phyloP scores from a whole-genome alignment of 2,329 filamentous ascomycete species.

The Botrytis cinerea region DNA sequence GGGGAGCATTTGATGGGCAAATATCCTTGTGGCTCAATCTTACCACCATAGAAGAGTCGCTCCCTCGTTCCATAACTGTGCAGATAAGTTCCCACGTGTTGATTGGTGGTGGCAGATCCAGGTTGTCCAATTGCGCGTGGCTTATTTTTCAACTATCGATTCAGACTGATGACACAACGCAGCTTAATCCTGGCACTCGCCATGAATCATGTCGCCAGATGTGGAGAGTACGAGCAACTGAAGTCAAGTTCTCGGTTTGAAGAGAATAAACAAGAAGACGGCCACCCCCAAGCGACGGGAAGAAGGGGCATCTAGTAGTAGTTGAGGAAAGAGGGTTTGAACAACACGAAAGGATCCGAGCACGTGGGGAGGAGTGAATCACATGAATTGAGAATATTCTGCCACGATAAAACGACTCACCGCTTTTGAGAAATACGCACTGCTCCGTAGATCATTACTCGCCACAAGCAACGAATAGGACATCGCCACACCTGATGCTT shows the following conservation, averaged over 20 bases:
- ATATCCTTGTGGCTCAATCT: background rate
- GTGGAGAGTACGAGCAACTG: background rate
- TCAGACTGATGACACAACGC: background rate
- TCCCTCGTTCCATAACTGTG: background rate
- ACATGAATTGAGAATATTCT: background rate
- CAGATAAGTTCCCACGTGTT: background rate
- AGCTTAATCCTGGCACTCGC: background rate
- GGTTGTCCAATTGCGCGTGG: background rate
- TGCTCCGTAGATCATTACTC: background rate
- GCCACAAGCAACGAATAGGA: conserved; percentile 4
- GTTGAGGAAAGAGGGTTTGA: background rate
- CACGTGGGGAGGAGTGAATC: too few relatives aligned
- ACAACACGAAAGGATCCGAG: background rate
- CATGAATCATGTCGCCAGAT: too few relatives aligned
- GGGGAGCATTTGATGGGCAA: background rate
- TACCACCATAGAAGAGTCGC: background rate
- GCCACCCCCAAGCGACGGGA: background rate
- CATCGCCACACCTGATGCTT: background rate
- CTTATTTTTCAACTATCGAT: background rate
- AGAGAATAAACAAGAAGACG: background rate
- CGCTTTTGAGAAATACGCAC: background rate
- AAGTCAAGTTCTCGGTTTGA: background rate
- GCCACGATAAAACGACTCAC: background rate
- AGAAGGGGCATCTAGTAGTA: background rate
- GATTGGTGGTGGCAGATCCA: background rate